phyloP scores from a whole-genome alignment of 208 protist species.

The Sergeia podlipaevii region DNA sequence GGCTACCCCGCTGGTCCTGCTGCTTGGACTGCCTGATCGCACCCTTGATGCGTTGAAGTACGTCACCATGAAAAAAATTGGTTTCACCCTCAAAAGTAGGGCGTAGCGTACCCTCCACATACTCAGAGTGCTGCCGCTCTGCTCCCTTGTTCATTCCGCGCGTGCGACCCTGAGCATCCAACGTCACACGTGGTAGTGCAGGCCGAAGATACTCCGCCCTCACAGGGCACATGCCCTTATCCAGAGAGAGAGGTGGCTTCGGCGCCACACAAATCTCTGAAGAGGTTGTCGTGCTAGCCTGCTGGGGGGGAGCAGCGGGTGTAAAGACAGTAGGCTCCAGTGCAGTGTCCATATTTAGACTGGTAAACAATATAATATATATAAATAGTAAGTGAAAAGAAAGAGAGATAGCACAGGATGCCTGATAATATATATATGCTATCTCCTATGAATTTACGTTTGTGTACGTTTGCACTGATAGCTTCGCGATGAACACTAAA shows the following conservation, averaged over 20 bases:
- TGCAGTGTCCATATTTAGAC: not conserved
- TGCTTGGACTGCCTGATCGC: slow-evolving; percentile 37
- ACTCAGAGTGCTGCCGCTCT: slow-evolving; percentile 41
- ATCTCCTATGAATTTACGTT: too few relatives aligned
- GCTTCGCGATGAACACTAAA: too few relatives aligned
- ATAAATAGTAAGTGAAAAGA: slow-evolving; percentile 4
- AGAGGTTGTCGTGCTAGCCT: not conserved
- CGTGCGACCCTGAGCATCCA: slow-evolving; percentile 58
- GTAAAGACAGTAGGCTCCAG: not conserved
- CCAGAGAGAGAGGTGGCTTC: not conserved
- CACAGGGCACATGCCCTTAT: slow-evolving; percentile 62
- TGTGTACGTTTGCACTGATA: too few relatives aligned
- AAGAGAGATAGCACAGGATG: slow-evolving; percentile 1
- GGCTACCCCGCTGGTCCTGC: not conserved
- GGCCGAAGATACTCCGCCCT: slow-evolving; percentile 53
- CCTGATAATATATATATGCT: too few relatives aligned
- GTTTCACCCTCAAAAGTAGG: slow-evolving; percentile 59
- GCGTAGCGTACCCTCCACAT: slow-evolving; percentile 49
- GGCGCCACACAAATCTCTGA: not conserved
- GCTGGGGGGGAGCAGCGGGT: not conserved
- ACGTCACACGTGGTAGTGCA: slow-evolving; percentile 45
- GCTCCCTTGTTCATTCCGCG: slow-evolving; percentile 81
- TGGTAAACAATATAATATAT: not conserved
- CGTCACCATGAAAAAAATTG: slow-evolving; percentile 71
- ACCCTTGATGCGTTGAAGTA: slow-evolving; percentile 52